A percentile compares a stretch with the other conserved stretches of the same genome.
These are phyloP conservation scores for Linum lewisii DNA, from an alignment of 345 rosid genomes.

Conservation along the genomic window DNA sequence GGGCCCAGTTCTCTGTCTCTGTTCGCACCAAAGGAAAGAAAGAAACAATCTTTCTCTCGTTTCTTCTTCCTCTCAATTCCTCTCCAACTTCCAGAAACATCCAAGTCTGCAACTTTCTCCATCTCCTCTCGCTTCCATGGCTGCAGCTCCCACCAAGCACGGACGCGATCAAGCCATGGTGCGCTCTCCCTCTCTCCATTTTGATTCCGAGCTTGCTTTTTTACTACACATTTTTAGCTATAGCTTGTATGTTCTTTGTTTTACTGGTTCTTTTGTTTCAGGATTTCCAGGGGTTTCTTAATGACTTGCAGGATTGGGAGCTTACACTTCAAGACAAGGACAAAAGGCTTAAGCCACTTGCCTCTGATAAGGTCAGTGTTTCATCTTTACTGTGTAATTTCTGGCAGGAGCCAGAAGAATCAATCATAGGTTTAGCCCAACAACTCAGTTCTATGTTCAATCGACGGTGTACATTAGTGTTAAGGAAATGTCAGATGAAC, in stretches of 20 bases:
- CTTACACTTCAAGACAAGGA: constrained; percentile 48
- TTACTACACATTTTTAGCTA: background rate
- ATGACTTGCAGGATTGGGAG: constrained; percentile 97
- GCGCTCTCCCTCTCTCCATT: constrained; percentile 6
- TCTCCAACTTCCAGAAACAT: constrained; percentile 13
- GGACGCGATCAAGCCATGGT: constrained; percentile 61
- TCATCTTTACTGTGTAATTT: too few relatives aligned
- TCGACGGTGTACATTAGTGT: too few relatives aligned
- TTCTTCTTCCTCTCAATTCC: background rate
- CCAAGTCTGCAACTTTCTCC: background rate
- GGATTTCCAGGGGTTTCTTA: constrained; percentile 88
- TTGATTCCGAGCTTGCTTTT: background rate
- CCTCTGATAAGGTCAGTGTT: constrained; percentile 19
- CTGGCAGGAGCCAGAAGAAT: too few relatives aligned
- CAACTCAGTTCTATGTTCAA: too few relatives aligned
- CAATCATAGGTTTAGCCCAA: too few relatives aligned
- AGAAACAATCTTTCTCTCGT: background rate
- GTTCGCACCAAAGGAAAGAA: too few relatives aligned
- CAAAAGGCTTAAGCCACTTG: constrained; percentile 45
- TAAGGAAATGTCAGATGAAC: too few relatives aligned
- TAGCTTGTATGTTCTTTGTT: constrained; percentile 1
- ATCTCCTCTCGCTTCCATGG: constrained; percentile 18
- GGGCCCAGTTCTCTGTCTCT: too few relatives aligned
- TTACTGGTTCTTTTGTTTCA: constrained; percentile 16
- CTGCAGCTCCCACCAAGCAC: constrained; percentile 46